These are phyloP conservation scores for Darksidea phi DNA, from an alignment of 495 filamentous ascomycete species.

Conservation along the genomic window DNA sequence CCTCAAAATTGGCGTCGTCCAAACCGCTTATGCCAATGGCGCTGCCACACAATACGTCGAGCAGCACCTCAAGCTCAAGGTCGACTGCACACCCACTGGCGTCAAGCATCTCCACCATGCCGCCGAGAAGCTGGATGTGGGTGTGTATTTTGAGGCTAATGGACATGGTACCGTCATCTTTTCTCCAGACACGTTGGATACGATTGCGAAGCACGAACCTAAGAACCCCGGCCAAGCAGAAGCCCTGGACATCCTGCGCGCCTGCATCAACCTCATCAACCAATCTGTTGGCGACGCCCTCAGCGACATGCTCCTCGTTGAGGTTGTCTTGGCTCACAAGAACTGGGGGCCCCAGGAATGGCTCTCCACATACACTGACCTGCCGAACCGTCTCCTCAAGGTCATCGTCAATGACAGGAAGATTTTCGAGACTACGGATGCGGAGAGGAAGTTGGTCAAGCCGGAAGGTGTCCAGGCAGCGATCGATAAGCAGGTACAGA, in stretches of 20 bases:
- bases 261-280: slow-evolving; percentile 87
- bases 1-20: slow-evolving; percentile 86
- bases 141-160: slow-evolving; percentile 98
- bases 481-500: slow-evolving; percentile 83
- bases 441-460: slow-evolving; percentile 80
- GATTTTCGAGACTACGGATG: slow-evolving; percentile 84
- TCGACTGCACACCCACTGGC: slow-evolving; percentile 89
- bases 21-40: slow-evolving; percentile 97
- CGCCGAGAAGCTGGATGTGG: slow-evolving; percentile 84
- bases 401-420: slow-evolving; percentile 86
- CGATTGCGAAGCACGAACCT: slow-evolving; percentile 73
- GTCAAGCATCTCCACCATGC: slow-evolving; percentile 98
- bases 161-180: slow-evolving; percentile 97
- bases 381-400: slow-evolving; percentile 90
- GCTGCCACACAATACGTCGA: slow-evolving; percentile 89
- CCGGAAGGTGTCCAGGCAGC: slow-evolving; percentile 75
- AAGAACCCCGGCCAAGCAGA: slow-evolving; percentile 88
- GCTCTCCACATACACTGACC: slow-evolving; percentile 90
- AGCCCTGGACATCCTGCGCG: slow-evolving; percentile 75
- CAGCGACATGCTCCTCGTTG: slow-evolving; percentile 92
- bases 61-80: slow-evolving; percentile 81
- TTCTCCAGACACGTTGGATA: slow-evolving; percentile 74
- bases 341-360: slow-evolving; percentile 86
- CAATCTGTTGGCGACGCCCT: slow-evolving; percentile 96
- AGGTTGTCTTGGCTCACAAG: slow-evolving; percentile 94